These are phyloP conservation scores for Penicillium digitatum DNA, from an alignment of 2,329 filamentous ascomycete genomes.

Conservation along the genomic window DNA sequence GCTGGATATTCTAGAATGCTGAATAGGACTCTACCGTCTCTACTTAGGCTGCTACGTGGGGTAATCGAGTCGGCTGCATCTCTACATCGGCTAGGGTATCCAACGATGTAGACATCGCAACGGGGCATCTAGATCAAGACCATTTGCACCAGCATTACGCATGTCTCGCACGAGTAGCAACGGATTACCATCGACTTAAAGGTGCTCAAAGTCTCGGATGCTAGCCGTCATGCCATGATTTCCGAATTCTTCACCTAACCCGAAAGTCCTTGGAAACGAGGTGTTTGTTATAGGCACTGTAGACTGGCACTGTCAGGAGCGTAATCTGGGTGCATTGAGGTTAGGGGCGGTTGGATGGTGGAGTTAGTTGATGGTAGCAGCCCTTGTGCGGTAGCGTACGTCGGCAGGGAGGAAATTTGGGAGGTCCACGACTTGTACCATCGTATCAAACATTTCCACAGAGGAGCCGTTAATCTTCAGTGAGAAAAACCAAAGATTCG, in stretches of 20 bases:
- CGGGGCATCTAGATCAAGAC: slow-evolving; percentile 14
- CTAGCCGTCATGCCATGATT: slow-evolving; percentile 24
- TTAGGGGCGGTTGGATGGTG: slow-evolving; percentile 32
- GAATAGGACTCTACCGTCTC: slow-evolving; percentile 24
- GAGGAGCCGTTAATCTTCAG: slow-evolving; percentile 26
- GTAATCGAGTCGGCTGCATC: slow-evolving; percentile 27
- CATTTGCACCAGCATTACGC: slow-evolving; percentile 22
- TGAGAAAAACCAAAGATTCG: slow-evolving; percentile 29
- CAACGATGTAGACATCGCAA: neutral
- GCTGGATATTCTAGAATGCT: slow-evolving; percentile 18
- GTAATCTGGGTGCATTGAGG: slow-evolving; percentile 33
- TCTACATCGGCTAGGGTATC: slow-evolving; percentile 28
- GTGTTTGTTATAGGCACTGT: slow-evolving; percentile 28
- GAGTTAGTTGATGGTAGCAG: slow-evolving; percentile 30
- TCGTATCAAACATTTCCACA: slow-evolving; percentile 32
- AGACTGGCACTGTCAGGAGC: slow-evolving; percentile 24
- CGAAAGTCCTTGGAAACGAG: slow-evolving; percentile 18
- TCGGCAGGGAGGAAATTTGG: slow-evolving; percentile 35
- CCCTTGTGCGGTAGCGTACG: slow-evolving; percentile 32
- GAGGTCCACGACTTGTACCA: slow-evolving; percentile 37
- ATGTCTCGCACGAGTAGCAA: slow-evolving; percentile 21
- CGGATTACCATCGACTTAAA: slow-evolving; percentile 8
- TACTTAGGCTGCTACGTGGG: slow-evolving; percentile 34
- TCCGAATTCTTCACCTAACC: slow-evolving; percentile 25
- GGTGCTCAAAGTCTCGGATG: slow-evolving; percentile 12